Conservation (phyloP, 441 rosid genomes). For the Erodium moschatum region DNA sequence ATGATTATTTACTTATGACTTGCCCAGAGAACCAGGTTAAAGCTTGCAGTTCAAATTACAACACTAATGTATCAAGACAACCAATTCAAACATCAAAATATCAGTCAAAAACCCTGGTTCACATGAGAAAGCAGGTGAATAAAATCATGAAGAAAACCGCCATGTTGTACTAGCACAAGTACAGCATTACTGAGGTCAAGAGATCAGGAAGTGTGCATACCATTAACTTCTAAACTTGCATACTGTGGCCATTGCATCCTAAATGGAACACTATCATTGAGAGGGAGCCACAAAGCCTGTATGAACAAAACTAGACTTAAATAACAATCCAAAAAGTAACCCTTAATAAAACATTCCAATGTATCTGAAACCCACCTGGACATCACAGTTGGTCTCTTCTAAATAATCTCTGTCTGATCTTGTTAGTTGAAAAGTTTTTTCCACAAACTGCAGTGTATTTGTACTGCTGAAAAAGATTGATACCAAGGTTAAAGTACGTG, state of each 20-base stretch:
- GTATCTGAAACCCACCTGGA: conserved; percentile 19
- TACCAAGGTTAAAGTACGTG: background rate
- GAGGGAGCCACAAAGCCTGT: conserved; percentile 26
- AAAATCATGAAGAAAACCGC: too few relatives aligned
- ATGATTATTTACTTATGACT: background rate
- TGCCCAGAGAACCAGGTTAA: too few relatives aligned
- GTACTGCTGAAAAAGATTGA: conserved; percentile 13
- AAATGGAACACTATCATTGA: conserved; percentile 21
- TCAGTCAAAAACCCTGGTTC: too few relatives aligned
- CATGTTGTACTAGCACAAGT: background rate
- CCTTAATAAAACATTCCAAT: background rate
- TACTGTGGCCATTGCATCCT: conserved; percentile 23
- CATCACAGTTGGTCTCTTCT: conserved; percentile 14
- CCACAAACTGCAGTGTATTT: conserved; percentile 12
- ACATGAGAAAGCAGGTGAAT: too few relatives aligned
- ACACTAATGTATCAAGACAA: too few relatives aligned
- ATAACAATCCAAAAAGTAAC: background rate
- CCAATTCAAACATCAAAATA: too few relatives aligned
- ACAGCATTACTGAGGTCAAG: background rate
- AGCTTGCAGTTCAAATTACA: too few relatives aligned
- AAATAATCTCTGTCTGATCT: conserved; percentile 16
- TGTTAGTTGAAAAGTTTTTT: conserved; percentile 15
- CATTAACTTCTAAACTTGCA: conserved; percentile 19
- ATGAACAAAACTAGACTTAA: background rate
- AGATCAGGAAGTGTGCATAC: conserved; percentile 13